Conservation (phyloP, 2,329 filamentous ascomycete species). For the Berkeleyomyces rouxiae region DNA sequence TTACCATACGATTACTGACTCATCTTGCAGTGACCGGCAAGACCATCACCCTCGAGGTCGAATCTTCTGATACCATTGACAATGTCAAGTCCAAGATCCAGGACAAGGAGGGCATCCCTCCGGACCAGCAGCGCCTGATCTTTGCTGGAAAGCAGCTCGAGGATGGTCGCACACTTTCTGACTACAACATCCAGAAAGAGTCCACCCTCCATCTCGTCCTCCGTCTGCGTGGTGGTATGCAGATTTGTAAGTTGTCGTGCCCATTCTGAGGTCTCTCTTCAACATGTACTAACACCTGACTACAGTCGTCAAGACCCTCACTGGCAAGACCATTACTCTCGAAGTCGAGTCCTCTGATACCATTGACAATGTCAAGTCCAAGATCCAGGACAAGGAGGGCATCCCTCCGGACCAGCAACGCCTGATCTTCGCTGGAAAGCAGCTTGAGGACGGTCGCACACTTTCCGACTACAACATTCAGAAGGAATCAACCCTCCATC, state of each 20-base stretch:
- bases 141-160: conserved; percentile 90
- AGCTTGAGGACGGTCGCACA: conserved; percentile 81
- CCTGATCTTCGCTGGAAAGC: conserved; percentile 85
- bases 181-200: conserved; percentile 97
- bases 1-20: conserved; percentile 29
- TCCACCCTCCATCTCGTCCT: conserved; percentile 68
- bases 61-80: conserved; percentile 80
- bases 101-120: conserved; percentile 84
- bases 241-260: conserved; percentile 32
- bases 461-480: conserved; percentile 88
- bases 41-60: conserved; percentile 77
- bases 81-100: conserved; percentile 92
- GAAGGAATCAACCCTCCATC: conserved; percentile 53
- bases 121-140: conserved; percentile 85
- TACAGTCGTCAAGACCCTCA: conserved; percentile 62
- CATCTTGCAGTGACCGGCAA: conserved; percentile 47
- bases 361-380: conserved; percentile 85
- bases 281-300: conserved; percentile 22
- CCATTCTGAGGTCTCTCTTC: conserved; percentile 20
- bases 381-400: conserved; percentile 88
- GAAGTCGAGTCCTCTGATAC: conserved; percentile 82
- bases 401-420: conserved; percentile 92
- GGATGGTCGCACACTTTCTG: conserved; percentile 75
- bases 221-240: conserved; percentile 61
- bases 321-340: conserved; percentile 85